Evolutionary conservation across 192 early-diverging fungal genomes (phyloP), one percentile per base, ranked within the genome.

Genomic region (Dissophora globulifera): DNA sequence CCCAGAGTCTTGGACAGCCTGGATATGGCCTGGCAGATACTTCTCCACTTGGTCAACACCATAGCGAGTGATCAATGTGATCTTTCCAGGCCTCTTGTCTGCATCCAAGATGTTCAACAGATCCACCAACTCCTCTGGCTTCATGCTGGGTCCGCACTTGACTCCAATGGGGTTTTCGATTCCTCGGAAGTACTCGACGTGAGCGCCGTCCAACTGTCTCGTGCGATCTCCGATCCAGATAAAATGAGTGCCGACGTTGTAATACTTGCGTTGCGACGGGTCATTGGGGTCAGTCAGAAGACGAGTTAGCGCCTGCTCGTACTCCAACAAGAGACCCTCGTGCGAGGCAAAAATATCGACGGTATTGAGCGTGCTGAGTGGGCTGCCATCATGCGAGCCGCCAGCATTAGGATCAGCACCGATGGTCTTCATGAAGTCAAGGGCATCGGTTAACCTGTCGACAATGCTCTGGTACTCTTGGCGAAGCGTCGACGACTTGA

Each of bases 211-310:
- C 2, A 96, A 82, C 70, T 98, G 95, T 26, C 97, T 87, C 3
- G 97, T 99, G 41, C 97, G 91, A 83, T 99, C 97, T 26, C 97
- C 97, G 62, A 98, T 95, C 97, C 97, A 99, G 70, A 99, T 85
- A 75, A 96, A 98, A 81, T 99, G 97, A 3, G 97, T 88, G 16
- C 95, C 94, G 29, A 94, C 78, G 78, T 99, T 99, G 85, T 96
- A 99, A 70, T 86, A 93, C 62, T 87, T 85, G 63, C 81, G 71
- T 25, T 85, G 79, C 9, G 83, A 80, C 10, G 78, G 50, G n/a
- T 69, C 63, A 2, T 19, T 22, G 13, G 87, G 78, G 52, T 84
- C 84, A 33, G 81, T 60, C 58, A 88, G 62, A 5, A 83, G 63
- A 2, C 94, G 87, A 0, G 97, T 99, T 43, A 99, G 82, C 20